Base-by-base conservation (phyloP, 2,329 filamentous ascomycete species). In the Lasiodiplodia citricola region DNA sequence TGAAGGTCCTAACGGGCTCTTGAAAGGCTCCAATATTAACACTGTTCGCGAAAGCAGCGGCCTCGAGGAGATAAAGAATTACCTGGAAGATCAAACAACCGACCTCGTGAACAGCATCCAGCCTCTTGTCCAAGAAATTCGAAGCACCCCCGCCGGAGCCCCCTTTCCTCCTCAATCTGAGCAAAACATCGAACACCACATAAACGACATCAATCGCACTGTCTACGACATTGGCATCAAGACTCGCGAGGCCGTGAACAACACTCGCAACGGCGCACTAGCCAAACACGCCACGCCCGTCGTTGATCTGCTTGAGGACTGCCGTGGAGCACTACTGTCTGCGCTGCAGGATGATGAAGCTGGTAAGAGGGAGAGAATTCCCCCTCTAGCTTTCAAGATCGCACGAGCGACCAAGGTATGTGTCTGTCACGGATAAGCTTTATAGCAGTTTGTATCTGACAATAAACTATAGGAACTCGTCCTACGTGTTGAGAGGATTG, bases 351-450 rank as follows among this genome's bases (percentile, higher is more conserved):
- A 68, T 82, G 87, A 74, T 44, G 87, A 87, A 44, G 90, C 90
- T 31, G 83, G 87, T 72, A 85, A 87, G 10, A 86, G 91, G 31
- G 86, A 84, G 3, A 86, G 88, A 35, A 82, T 97, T 63, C 92
- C 92, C 13, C 92, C 92, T 2, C 89, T 96, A 73, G 92, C 92
- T n/a, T 96, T 96, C 79, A 91, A 93, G 80, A 91, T 95, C 76
- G 93, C 92, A 7, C 86, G 91, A 70, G 91, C 94, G 80, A 92
- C 91, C 64, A 96, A 95, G 83, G 92, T 78, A 72, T 44, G 74
- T 55, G 2, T 14, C 21, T 14, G n/a, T 16, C 70, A 70, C 5
- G 21, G 2, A 41, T 54, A 21, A 4, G 23, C 55, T 38, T 44
- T n/a, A 7, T 50, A 18, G 23, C 18, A 50, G 3, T 47, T 28